Base-by-base conservation (phyloP, 352 stramenopile species). In the Pythium utonaiense region DNA sequence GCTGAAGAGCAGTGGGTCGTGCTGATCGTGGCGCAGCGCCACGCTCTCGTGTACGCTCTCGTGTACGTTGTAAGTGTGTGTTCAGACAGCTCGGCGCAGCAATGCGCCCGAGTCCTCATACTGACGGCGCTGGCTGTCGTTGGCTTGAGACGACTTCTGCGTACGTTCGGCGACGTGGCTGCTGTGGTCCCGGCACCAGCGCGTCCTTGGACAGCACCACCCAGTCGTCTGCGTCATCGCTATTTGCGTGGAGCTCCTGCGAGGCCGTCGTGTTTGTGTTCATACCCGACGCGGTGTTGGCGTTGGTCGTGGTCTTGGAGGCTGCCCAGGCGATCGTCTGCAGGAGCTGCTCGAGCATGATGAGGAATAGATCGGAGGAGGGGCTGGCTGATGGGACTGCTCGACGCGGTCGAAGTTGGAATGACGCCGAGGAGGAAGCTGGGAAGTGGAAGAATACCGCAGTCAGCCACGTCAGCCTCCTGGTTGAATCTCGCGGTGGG, bases 91-190 rank as follows among this genome's bases (percentile, higher is more conserved):
- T n/a, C n/a, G n/a, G n/a, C n/a, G n/a, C n/a, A n/a, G n/a, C n/a
- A n/a, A n/a, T n/a, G n/a, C n/a, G n/a, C n/a, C n/a, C n/a, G n/a
- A n/a, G n/a, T n/a, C n/a, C 24, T 53, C 41, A 30, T 14, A 27
- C 1, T 17, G 30, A 28, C 34, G 30, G 38, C n/a, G 30, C 21
- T 28, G n/a, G 34, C 16, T 8, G 21, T 41, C 42, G 34, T 56
- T 38, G 48, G 17, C 31, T 61, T 30, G 17, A 54, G 22, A 79
- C 71, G 21, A 76, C 68, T 30, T 79, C 68, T 19, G 68, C 68
- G 38, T 76, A 79, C 17, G 71, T 72, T 36, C 64, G 62, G 30
- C 50, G 57, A 2, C 57, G 57, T 19, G 59, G 59, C 6, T 60
- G 44, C 19, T 33, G 25, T 6, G 28, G 52, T 27, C 14, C 48